These are phyloP conservation scores for Orbilia blumenaviensis DNA, from an alignment of 2,329 filamentous ascomycete genomes.

Conservation along the genomic window DNA sequence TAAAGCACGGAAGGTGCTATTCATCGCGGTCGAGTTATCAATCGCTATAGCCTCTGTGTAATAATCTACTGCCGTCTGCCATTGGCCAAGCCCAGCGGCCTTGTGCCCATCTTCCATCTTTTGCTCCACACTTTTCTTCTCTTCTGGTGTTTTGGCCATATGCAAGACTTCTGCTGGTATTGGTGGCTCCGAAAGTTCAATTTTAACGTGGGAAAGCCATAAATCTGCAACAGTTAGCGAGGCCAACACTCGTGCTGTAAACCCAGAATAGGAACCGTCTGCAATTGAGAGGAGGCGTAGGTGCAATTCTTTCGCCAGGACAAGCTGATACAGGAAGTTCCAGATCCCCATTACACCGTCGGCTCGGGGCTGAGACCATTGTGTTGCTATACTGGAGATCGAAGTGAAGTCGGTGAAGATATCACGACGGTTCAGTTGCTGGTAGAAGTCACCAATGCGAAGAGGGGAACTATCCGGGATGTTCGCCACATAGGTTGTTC, in stretches of 20 bases:
- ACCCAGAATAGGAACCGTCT: slow-evolving; percentile 30
- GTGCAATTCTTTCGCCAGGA: slow-evolving; percentile 34
- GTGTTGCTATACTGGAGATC: slow-evolving; percentile 20
- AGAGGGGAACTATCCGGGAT: neutral
- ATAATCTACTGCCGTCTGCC: slow-evolving; percentile 22
- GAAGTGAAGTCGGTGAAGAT: slow-evolving; percentile 31
- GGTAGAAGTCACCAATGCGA: slow-evolving; percentile 26
- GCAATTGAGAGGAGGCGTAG: neutral
- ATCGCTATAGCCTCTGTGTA: slow-evolving; percentile 46
- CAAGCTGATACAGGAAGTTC: slow-evolving; percentile 50
- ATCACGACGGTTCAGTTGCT: slow-evolving; percentile 31
- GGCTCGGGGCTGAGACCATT: slow-evolving; percentile 8
- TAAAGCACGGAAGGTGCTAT: slow-evolving; percentile 16
- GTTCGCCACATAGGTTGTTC: slow-evolving; percentile 7
- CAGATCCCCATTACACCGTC: slow-evolving; percentile 26
- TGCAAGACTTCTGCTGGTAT: neutral
- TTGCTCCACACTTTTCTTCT: slow-evolving; percentile 5
- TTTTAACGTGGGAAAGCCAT: slow-evolving; percentile 30
- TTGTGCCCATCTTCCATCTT: slow-evolving; percentile 20
- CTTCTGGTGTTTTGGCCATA: slow-evolving; percentile 25
- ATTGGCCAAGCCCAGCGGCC: slow-evolving; percentile 10
- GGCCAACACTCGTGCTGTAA: slow-evolving; percentile 33
- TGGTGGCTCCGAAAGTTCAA: slow-evolving; percentile 12
- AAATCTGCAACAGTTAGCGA: slow-evolving; percentile 33
- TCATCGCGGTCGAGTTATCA: slow-evolving; percentile 20